Conservation (phyloP, 176 grass and related monocot species). For the Metroxylon sagu region DNA sequence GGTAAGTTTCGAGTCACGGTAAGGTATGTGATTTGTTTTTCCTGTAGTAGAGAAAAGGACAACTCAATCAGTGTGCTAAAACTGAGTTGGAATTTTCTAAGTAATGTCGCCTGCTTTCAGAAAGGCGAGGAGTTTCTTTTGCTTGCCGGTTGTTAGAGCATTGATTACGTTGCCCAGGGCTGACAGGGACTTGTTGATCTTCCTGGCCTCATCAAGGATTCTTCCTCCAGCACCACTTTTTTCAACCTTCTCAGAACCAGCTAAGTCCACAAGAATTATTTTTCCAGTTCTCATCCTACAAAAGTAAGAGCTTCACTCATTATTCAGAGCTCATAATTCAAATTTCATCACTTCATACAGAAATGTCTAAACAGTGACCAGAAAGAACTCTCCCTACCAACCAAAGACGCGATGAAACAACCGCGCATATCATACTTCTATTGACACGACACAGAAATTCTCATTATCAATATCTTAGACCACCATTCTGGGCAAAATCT, state of each 20-base stretch:
- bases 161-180: constrained; percentile 89
- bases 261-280: constrained; percentile 83
- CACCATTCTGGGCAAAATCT: no score
- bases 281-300: constrained; percentile 59
- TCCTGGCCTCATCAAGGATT: constrained; percentile 86
- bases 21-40: constrained; percentile 79
- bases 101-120: no score
- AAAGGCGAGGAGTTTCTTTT: background rate
- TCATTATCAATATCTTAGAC: no score
- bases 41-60: constrained; percentile 33
- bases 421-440: no score
- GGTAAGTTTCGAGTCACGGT: constrained; percentile 81
- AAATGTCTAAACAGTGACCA: no score
- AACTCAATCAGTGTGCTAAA: background rate
- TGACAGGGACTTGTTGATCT: constrained; percentile 87
- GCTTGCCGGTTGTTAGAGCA: constrained; percentile 67
- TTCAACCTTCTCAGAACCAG: constrained; percentile 89
- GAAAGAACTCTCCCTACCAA: no score
- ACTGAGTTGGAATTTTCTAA: no score
- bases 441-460: no score
- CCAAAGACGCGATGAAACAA: no score
- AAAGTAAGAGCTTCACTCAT: no score
- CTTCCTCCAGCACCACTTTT: constrained; percentile 73
- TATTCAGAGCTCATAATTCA: no score
- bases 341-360: no score